Evolutionary conservation across 179 eudicot genomes (phyloP), one percentile per base, ranked within the genome.

Genomic region (Sideroxylon spinosum): DNA sequence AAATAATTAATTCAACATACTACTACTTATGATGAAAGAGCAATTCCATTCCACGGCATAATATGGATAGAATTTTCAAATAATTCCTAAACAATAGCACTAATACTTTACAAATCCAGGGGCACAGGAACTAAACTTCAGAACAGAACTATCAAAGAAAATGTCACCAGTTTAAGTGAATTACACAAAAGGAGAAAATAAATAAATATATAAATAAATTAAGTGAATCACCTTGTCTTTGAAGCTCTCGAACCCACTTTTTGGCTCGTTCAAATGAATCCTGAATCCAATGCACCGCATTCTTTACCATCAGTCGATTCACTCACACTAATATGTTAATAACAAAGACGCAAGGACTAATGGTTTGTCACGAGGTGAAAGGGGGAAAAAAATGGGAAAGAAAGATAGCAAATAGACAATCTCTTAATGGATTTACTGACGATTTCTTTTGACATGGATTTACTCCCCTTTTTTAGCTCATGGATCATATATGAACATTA

Each of bases 201-300:
- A 37, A 37, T 37, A 37, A 37, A 37, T 37, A 37, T 3, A 37
- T 1, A 37, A 52, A 7, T 7, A 78, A 22, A n/a, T 50, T 53
- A 52, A 78, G 66, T 62, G 20, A 46, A 9, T 61, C 76, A 92
- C 97, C 97, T 81, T 89, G 94, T 76, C 87, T 84, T 76, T 88
- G 97, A 78, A 92, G 81, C 82, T 90, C 92, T 50, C 77, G 81
- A 76, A 88, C 88, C 97, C 97, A 90, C 73, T 78, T 88, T 82
- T 88, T 89, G 9, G 92, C 92, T 80, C 86, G 86, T 77, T 81
- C 81, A 78, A 92, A 92, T 64, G 97, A 90, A 68, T 81, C 87
- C 94, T 92, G 75, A 77, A 85, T 59, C 83, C 48, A 83, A 63
- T 76, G 12, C n/a, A 81, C 28, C 67, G 25, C 2, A 4, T 32